Evolutionary conservation across 805 yeast genomes (phyloP).

Genomic region (Cyberlindnera japonica): DNA sequence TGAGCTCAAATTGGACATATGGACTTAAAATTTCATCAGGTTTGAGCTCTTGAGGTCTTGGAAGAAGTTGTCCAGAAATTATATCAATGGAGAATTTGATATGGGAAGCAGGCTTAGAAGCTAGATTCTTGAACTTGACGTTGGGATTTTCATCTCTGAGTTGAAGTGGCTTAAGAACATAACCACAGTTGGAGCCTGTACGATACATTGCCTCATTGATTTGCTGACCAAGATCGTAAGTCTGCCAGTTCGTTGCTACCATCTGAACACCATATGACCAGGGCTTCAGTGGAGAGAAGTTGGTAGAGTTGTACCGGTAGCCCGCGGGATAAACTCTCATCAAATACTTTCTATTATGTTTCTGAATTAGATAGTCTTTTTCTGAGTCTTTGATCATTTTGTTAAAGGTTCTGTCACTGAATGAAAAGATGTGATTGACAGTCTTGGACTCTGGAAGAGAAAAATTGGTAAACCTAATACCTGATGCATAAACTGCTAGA

Average conservation of each 20-base stretch:
- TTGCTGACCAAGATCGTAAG: constrained; percentile 85
- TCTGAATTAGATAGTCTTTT: constrained; percentile 52
- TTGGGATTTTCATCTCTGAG: constrained; percentile 30
- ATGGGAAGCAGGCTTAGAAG: constrained; percentile 6
- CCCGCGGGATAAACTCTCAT: constrained; percentile 89
- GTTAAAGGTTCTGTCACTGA: constrained; percentile 68
- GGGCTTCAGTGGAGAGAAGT: constrained; percentile 71
- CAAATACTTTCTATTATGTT: constrained; percentile 72
- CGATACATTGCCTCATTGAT: constrained; percentile 80
- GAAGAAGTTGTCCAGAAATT: constrained; percentile 83
- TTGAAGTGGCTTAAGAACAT: constrained; percentile 66
- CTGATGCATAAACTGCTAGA: constrained; percentile 62
- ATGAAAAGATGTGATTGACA: constrained; percentile 77
- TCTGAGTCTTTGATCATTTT: constrained; percentile 60
- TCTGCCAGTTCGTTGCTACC: constrained; percentile 98
- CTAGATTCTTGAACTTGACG: constrained; percentile 21
- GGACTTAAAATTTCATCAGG: constrained; percentile 51
- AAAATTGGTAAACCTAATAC: constrained; percentile 74
- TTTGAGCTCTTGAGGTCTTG: constrained; percentile 56
- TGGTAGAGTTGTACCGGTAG: constrained; percentile 69
- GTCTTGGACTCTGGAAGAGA: constrained; percentile 84
- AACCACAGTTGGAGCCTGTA: constrained; percentile 60
- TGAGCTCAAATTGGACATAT: constrained; percentile 55
- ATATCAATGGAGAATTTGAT: constrained; percentile 38
- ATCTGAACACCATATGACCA: constrained; percentile 90